These are phyloP conservation scores for Dryas integrifolia DNA, from an alignment of 331 rosid species.

Conservation along the genomic window DNA sequence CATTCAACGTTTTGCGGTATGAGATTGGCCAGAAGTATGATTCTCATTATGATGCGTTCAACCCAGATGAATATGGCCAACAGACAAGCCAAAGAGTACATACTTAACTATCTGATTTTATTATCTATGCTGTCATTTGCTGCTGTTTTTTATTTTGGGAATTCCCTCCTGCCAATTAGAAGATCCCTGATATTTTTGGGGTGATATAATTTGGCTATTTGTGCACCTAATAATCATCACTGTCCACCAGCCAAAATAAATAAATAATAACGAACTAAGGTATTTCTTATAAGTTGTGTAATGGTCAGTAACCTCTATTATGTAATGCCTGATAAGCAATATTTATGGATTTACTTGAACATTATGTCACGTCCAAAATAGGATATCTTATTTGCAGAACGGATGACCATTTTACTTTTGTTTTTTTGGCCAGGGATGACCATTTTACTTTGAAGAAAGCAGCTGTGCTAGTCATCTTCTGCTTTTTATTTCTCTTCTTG, in stretches of 20 bases:
- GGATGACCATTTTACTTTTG: neutral
- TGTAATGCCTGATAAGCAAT: neutral
- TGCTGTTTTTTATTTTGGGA: neutral
- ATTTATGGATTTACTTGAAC: neutral
- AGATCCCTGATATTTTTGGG: slow-evolving; percentile 1
- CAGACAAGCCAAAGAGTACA: slow-evolving; percentile 71
- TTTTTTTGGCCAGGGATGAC: neutral
- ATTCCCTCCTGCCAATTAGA: neutral
- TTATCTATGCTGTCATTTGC: neutral
- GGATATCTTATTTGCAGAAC: neutral
- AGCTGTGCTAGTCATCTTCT: neutral
- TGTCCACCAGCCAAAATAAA: neutral
- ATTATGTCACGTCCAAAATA: neutral
- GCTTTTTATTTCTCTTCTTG: neutral
- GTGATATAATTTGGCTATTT: neutral
- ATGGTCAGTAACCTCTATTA: neutral
- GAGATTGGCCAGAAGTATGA: slow-evolving; percentile 70
- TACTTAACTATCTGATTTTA: neutral
- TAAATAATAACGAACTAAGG: neutral
- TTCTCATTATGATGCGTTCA: slow-evolving; percentile 72
- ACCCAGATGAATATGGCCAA: slow-evolving; percentile 59
- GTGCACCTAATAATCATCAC: neutral
- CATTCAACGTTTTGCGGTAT: slow-evolving; percentile 74
- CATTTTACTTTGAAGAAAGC: neutral
- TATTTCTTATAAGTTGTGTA: neutral